These are phyloP conservation scores for Rhizopus stolonifer DNA, from an alignment of 371 early-diverging fungal genomes.

Conservation along the genomic window DNA sequence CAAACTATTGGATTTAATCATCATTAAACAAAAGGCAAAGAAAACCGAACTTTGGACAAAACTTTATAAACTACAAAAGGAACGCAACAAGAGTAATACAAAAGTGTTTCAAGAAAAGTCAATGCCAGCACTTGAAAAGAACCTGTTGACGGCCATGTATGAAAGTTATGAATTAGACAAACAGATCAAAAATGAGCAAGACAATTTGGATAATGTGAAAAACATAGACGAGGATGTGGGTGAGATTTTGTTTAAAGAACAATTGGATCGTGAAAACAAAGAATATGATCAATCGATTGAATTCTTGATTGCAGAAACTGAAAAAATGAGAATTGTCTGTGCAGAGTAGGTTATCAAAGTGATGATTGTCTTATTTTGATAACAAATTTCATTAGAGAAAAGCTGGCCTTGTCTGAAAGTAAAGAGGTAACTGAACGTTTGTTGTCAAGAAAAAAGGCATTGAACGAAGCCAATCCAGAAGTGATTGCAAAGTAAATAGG, in stretches of 20 bases:
- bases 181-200: conserved; percentile 1
- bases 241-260: conserved; percentile 31
- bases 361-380: no score
- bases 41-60: conserved; percentile 30
- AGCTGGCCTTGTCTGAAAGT: conserved; percentile 20
- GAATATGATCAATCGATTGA: conserved; percentile 16
- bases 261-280: conserved; percentile 13
- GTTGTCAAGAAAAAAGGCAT: not conserved
- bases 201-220: conserved; percentile 4
- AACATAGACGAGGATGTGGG: conserved; percentile 12
- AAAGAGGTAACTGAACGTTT: conserved; percentile 21
- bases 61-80: conserved; percentile 26
- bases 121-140: not conserved
- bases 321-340: not conserved
- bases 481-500: not conserved
- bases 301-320: conserved; percentile 18
- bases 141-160: conserved; percentile 9
- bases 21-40: conserved; percentile 25
- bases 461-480: not conserved
- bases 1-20: conserved; percentile 21
- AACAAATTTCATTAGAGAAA: conserved; percentile 17
- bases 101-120: conserved; percentile 15
- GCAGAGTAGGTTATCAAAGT: not conserved
- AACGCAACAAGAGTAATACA: not conserved
- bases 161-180: conserved; percentile 9